phyloP scores from a whole-genome alignment of 2,329 filamentous ascomycete genomes.

The Neopestalotiopsis sp. region DNA sequence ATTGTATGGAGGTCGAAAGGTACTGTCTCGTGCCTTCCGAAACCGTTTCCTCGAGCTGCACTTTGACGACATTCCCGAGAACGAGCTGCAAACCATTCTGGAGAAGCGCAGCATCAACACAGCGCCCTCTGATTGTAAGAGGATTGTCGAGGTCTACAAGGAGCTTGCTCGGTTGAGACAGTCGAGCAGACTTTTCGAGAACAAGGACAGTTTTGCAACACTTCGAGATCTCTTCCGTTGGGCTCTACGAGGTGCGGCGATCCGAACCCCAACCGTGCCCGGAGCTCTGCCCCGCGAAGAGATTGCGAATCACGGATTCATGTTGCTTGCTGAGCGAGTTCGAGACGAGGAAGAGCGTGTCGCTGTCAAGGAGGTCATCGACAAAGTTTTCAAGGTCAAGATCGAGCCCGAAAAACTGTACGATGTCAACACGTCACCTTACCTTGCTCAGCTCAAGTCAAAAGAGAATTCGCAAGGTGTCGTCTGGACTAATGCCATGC shows the following conservation, averaged over 20 bases:
- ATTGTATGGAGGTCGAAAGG: conserved; percentile 92
- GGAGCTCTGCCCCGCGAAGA: conserved; percentile 63
- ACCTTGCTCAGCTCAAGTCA: conserved; percentile 55
- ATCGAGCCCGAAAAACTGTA: conserved; percentile 81
- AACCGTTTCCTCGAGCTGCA: conserved; percentile 97
- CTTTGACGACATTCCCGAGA: conserved; percentile 96
- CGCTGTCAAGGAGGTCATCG: conserved; percentile 86
- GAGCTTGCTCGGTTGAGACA: conserved; percentile 90
- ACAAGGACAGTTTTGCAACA: conserved; percentile 96
- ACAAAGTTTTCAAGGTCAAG: conserved; percentile 85
- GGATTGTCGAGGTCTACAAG: conserved; percentile 93
- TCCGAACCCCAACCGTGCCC: conserved; percentile 41
- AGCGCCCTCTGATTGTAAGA: conserved; percentile 86
- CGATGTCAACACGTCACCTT: conserved; percentile 60
- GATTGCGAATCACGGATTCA: conserved; percentile 90
- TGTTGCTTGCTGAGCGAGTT: conserved; percentile 93
- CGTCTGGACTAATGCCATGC: conserved; percentile 96
- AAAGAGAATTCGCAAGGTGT: conserved; percentile 66
- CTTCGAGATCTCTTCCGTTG: conserved; percentile 94
- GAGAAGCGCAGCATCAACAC: conserved; percentile 86
- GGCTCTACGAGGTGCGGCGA: conserved; percentile 85
- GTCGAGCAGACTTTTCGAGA: conserved; percentile 90
- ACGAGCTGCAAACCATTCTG: conserved; percentile 90
- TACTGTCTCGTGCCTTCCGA: conserved; percentile 90
- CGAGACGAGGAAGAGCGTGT: conserved; percentile 86